Conservation (phyloP, 2,329 filamentous ascomycete genomes). For the Phoma herbarum region DNA sequence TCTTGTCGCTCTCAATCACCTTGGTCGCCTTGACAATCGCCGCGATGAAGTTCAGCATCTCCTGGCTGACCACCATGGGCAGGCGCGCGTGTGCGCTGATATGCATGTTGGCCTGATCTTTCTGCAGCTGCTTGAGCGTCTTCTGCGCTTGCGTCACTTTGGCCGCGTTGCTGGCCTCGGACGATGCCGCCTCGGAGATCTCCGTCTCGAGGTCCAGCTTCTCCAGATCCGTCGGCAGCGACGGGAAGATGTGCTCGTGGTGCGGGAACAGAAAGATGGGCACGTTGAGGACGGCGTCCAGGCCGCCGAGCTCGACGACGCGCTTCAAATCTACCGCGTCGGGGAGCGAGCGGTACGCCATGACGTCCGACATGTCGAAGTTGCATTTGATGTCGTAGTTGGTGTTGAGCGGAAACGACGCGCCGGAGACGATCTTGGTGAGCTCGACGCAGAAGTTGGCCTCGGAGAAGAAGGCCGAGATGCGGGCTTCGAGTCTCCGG, state of each 20-base stretch:
- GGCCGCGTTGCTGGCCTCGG: conserved; percentile 56
- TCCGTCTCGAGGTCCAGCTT: conserved; percentile 48
- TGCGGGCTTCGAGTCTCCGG: conserved; percentile 55
- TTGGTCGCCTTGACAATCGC: conserved; percentile 67
- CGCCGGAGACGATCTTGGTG: conserved; percentile 55
- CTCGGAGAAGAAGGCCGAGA: conserved; percentile 61
- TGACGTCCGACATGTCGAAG: conserved; percentile 58
- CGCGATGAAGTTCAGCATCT: conserved; percentile 63
- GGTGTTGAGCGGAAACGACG: conserved; percentile 60
- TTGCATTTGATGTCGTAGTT: conserved; percentile 59
- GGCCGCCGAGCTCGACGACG: conserved; percentile 61
- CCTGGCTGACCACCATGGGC: conserved; percentile 61
- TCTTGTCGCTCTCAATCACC: conserved; percentile 62
- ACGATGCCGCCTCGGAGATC: conserved; percentile 51
- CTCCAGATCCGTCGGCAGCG: conserved; percentile 48
- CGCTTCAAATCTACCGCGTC: conserved; percentile 56
- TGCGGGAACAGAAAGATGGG: conserved; percentile 63
- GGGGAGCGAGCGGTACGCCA: conserved; percentile 59
- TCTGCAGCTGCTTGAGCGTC: conserved; percentile 53
- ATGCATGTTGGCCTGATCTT: conserved; percentile 60
- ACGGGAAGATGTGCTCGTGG: conserved; percentile 63
- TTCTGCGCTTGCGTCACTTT: conserved; percentile 54
- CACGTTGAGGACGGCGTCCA: conserved; percentile 59
- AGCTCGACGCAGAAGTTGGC: conserved; percentile 63
- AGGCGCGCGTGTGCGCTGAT: conserved; percentile 60